Conservation (phyloP, 1,139 yeast species). For the Fermentozyma sake region DNA sequence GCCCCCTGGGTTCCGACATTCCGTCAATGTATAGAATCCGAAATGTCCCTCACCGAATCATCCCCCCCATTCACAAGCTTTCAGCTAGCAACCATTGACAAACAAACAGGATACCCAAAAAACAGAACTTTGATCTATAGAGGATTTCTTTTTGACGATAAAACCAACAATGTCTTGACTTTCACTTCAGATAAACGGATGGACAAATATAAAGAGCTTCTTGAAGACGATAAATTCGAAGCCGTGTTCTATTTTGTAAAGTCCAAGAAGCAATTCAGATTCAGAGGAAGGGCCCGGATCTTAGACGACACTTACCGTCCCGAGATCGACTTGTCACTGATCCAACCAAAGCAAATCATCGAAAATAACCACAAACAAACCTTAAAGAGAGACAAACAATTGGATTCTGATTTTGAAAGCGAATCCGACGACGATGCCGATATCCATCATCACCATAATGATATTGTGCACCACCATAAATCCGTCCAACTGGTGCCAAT, state of each 20-base stretch:
- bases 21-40: conserved; percentile 44
- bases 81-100: conserved; percentile 66
- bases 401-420: conserved; percentile 6
- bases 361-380: conserved; percentile 1
- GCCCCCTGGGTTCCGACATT: conserved; percentile 73
- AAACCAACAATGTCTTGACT: conserved; percentile 60
- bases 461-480: not conserved
- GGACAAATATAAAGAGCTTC: conserved; percentile 54
- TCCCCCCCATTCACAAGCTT: conserved; percentile 50
- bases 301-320: conserved; percentile 35
- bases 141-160: conserved; percentile 72
- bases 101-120: conserved; percentile 48
- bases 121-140: conserved; percentile 69
- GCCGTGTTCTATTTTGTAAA: conserved; percentile 70
- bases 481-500: conserved; percentile 10
- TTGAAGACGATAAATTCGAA: conserved; percentile 53
- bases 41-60: conserved; percentile 27
- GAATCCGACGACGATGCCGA: conserved; percentile 12
- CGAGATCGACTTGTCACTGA: conserved; percentile 25
- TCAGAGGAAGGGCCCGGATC: conserved; percentile 60
- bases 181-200: conserved; percentile 73
- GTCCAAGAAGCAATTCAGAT: conserved; percentile 63
- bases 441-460: conserved; percentile 1
- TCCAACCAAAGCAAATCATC: conserved; percentile 17
- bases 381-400: conserved; percentile 2